A percentile compares a stretch with the other conserved stretches of the same genome.
These are phyloP conservation scores for Setaria italica DNA, from an alignment of 202 grass and related monocot species.

Conservation along the genomic window DNA sequence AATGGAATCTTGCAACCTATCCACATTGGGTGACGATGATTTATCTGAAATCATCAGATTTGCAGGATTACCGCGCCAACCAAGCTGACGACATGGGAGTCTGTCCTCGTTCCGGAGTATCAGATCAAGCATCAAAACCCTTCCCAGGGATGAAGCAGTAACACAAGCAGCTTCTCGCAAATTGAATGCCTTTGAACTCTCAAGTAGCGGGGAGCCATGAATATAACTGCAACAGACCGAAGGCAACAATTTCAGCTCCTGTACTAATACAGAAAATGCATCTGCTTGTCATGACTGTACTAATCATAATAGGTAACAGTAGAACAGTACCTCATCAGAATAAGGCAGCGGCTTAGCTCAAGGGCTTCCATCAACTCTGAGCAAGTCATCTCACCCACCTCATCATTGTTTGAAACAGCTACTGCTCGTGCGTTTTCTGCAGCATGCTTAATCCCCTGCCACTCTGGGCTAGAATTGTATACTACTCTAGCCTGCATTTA, in stretches of 20 bases:
- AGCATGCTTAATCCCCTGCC: constrained; percentile 77
- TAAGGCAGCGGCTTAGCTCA: constrained; percentile 92
- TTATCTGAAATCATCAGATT: constrained; percentile 82
- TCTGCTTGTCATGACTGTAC: constrained; percentile 11
- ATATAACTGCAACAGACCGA: constrained; percentile 71
- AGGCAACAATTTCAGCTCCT: constrained; percentile 37
- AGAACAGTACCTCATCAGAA: constrained; percentile 92
- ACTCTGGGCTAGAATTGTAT: constrained; percentile 82
- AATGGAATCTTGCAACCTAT: constrained; percentile 47
- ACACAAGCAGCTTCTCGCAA: constrained; percentile 58
- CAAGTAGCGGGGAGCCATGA: constrained; percentile 89
- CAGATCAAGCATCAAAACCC: constrained; percentile 89
- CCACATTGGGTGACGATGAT: constrained; percentile 32
- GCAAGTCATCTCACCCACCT: constrained; percentile 85
- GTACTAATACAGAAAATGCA: constrained; percentile 33
- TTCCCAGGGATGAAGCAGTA: constrained; percentile 74
- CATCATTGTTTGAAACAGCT: constrained; percentile 68
- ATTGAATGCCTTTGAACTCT: constrained; percentile 85
- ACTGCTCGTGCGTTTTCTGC: constrained; percentile 73
- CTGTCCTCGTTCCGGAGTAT: constrained; percentile 90
- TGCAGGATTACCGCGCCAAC: constrained; percentile 91
- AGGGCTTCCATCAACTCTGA: constrained; percentile 96
- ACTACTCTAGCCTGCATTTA: constrained; percentile 78
- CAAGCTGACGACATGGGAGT: constrained; percentile 86
- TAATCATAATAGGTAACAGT: constrained; percentile 33